Conservation (phyloP, 352 stramenopile genomes). For the Pythium rishiriense region DNA sequence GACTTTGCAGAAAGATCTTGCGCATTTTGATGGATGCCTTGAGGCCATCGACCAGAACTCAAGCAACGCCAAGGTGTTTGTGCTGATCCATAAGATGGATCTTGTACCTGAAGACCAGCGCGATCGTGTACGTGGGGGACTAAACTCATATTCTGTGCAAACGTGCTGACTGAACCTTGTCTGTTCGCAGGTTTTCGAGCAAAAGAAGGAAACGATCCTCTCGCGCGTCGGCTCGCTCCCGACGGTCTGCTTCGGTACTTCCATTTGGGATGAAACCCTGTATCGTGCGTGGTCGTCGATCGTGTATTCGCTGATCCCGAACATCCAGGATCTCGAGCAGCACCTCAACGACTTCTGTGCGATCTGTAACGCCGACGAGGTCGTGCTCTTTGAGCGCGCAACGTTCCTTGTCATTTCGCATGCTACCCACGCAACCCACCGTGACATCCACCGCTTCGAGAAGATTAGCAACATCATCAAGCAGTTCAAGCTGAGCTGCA, state of each 20-base stretch:
- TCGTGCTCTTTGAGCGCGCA: constrained; percentile 98
- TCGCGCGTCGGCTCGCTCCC: constrained; percentile 86
- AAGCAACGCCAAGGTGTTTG: constrained; percentile 98
- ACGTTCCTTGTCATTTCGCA: constrained; percentile 99
- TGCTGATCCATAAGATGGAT: constrained; percentile 99
- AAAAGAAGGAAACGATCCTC: constrained; percentile 94
- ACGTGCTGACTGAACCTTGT: no score
- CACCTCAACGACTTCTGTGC: constrained; percentile 97
- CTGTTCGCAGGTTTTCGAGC: constrained; percentile 86
- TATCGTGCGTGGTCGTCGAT: constrained; percentile 99
- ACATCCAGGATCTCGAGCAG: constrained; percentile 95
- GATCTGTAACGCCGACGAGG: constrained; percentile 95
- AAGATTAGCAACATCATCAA: constrained; percentile 99
- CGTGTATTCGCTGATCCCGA: constrained; percentile 99
- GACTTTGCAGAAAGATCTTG: constrained; percentile 94
- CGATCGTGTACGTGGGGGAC: constrained; percentile 71
- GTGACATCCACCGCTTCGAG: constrained; percentile 98
- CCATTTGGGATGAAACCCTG: constrained; percentile 99
- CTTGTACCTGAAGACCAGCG: constrained; percentile 90
- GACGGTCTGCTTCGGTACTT: constrained; percentile 95
- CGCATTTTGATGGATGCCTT: constrained; percentile 96
- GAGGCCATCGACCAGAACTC: constrained; percentile 99
- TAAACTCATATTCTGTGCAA: no score
- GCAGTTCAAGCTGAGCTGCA: constrained; percentile 99
- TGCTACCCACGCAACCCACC: constrained; percentile 89